Percentiles rank a stretch among this genome's conserved stretches.
phyloP scores from a whole-genome alignment of 805 yeast genomes.

The Saccharomycopsis fibuligera region DNA sequence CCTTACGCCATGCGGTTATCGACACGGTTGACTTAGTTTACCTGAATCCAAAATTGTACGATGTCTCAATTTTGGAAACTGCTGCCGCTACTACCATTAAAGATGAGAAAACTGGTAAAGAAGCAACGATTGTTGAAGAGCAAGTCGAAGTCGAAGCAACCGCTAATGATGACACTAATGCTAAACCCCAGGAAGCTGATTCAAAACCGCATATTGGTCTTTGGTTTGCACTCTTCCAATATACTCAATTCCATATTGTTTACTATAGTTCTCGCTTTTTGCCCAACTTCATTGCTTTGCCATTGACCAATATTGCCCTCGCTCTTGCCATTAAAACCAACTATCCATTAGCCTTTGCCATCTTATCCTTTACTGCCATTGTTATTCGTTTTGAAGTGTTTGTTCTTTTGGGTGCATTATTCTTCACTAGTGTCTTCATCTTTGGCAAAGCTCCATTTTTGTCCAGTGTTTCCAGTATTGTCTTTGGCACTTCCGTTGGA shows the following conservation, averaged over 20 bases:
- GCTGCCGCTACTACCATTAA: not conserved
- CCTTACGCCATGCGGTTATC: constrained; percentile 38
- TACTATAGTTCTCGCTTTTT: constrained; percentile 79
- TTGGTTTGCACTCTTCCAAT: constrained; percentile 55
- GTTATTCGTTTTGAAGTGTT: constrained; percentile 71
- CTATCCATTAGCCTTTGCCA: constrained; percentile 39
- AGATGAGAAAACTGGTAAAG: constrained; percentile 9
- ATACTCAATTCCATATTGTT: constrained; percentile 71
- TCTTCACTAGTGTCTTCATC: constrained; percentile 37
- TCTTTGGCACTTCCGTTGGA: constrained; percentile 50
- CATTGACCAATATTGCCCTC: constrained; percentile 55
- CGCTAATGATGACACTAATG: too few species aligned
- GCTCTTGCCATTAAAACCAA: constrained; percentile 45
- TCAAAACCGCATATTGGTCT: constrained; percentile 29
- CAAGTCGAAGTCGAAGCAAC: constrained; percentile 20
- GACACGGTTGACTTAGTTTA: constrained; percentile 22
- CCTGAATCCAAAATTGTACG: constrained; percentile 21
- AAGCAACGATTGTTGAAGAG: constrained; percentile 4
- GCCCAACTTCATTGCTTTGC: constrained; percentile 83
- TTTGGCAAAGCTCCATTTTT: constrained; percentile 41
- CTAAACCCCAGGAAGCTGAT: too few species aligned
- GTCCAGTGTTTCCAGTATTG: constrained; percentile 34
- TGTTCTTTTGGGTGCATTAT: constrained; percentile 45
- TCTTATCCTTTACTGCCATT: constrained; percentile 56
- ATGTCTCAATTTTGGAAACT: not conserved